These are phyloP conservation scores for Lenwebbia sp. DNA, from an alignment of 345 rosid species.

Conservation along the genomic window DNA sequence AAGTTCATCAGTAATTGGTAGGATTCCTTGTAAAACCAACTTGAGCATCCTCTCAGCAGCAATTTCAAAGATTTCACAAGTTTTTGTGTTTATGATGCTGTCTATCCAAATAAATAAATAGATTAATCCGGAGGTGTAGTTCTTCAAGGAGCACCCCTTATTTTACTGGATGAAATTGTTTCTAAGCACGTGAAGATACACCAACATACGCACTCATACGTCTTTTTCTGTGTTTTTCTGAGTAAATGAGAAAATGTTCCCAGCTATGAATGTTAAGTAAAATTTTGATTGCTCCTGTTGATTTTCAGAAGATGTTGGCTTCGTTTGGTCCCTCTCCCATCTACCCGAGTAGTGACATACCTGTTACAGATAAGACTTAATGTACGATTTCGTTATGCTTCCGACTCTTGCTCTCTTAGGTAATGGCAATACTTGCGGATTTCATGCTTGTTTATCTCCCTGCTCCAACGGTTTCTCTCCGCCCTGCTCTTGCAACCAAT, in stretches of 20 bases:
- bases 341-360: background rate
- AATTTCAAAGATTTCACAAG: background rate
- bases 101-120: background rate
- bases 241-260: background rate
- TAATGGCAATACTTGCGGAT: slow-evolving; percentile 77
- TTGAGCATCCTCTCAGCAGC: background rate
- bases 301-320: background rate
- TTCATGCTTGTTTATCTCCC: slow-evolving; percentile 85
- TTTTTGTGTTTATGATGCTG: background rate
- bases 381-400: background rate
- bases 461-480: slow-evolving; percentile 66
- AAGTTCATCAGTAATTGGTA: background rate
- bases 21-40: background rate
- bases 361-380: background rate
- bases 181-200: background rate
- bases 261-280: background rate
- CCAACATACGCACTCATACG: background rate
- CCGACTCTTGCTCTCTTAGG: slow-evolving; percentile 14
- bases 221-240: background rate
- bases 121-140: background rate
- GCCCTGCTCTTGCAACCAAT: slow-evolving; percentile 38
- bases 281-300: background rate
- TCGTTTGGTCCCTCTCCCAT: background rate
- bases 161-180: background rate
- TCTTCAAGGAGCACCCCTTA: background rate